These are phyloP conservation scores for Entonaema liquescens DNA, from an alignment of 495 filamentous ascomycete genomes.

Conservation along the genomic window DNA sequence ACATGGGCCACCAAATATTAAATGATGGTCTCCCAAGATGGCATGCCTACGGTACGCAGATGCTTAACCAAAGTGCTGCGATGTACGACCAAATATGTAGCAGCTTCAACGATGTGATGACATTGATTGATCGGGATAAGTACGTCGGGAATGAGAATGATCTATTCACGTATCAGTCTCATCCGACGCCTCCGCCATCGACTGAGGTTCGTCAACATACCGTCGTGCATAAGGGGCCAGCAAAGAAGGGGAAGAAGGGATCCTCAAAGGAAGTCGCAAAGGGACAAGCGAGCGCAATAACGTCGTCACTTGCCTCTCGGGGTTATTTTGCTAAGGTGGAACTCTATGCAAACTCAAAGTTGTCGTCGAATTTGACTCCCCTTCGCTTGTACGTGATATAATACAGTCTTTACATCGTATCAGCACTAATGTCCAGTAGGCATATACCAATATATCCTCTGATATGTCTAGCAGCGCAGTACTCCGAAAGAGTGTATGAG, in stretches of 20 bases:
- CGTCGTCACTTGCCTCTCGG: slow-evolving; percentile 51
- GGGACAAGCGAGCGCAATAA: slow-evolving; percentile 49
- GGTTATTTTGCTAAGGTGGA: slow-evolving; percentile 81
- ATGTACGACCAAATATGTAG: slow-evolving; percentile 65
- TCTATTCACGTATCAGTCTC: slow-evolving; percentile 55
- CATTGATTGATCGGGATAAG: slow-evolving; percentile 72
- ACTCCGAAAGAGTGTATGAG: slow-evolving; percentile 75
- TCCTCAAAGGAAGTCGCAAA: slow-evolving; percentile 43
- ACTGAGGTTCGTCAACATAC: slow-evolving; percentile 27
- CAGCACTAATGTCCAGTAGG: slow-evolving; percentile 46
- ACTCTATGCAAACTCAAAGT: slow-evolving; percentile 77
- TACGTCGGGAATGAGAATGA: slow-evolving; percentile 71
- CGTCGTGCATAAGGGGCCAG: slow-evolving; percentile 32
- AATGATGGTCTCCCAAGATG: slow-evolving; percentile 50
- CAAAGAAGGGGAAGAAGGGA: slow-evolving; percentile 45
- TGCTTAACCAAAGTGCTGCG: slow-evolving; percentile 56
- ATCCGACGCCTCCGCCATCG: slow-evolving; percentile 38
- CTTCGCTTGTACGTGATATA: slow-evolving; percentile 66
- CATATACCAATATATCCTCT: slow-evolving; percentile 75
- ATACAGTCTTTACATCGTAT: background rate
- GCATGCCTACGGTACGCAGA: slow-evolving; percentile 50
- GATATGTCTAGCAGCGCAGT: slow-evolving; percentile 76
- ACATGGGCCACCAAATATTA: slow-evolving; percentile 44
- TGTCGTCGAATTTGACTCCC: slow-evolving; percentile 71
- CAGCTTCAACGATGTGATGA: slow-evolving; percentile 70